A percentile compares a stretch with the other conserved stretches of the same genome.
These are phyloP conservation scores for Bacterosira constricta DNA, from an alignment of 108 stramenopile genomes.

Conservation along the genomic window DNA sequence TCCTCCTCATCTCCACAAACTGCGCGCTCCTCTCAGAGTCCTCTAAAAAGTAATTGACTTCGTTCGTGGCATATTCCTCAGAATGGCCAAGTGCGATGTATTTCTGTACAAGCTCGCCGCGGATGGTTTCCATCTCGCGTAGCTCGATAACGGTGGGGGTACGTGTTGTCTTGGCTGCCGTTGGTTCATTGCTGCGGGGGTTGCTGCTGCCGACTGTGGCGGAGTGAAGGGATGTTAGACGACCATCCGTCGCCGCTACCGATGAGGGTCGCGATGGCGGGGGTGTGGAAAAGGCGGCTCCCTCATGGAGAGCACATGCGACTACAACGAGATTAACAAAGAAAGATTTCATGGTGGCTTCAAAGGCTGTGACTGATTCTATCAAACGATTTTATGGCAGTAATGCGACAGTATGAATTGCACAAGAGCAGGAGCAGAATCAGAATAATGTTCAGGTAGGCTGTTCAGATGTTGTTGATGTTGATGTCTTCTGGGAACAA, in stretches of 20 bases:
- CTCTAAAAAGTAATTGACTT: constrained; percentile 48
- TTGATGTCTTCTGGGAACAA: too few species aligned
- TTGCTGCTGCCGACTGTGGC: constrained; percentile 36
- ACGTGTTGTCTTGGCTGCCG: constrained; percentile 8
- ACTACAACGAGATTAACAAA: background rate
- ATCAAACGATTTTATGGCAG: too few species aligned
- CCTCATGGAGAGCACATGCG: constrained; percentile 1
- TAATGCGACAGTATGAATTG: too few species aligned
- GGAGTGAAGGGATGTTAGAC: constrained; percentile 19
- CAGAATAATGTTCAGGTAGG: too few species aligned
- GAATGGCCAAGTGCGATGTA: constrained; percentile 43
- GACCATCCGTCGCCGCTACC: background rate
- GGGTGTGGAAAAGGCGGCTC: background rate
- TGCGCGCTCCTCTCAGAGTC: constrained; percentile 43
- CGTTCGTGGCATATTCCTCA: constrained; percentile 40
- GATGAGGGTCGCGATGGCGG: background rate
- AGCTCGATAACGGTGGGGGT: constrained; percentile 35
- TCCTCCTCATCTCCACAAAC: constrained; percentile 50
- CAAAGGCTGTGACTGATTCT: too few species aligned
- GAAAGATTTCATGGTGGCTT: constrained; percentile 1
- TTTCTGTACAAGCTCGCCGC: constrained; percentile 45
- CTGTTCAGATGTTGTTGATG: too few species aligned
- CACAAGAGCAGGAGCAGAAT: too few species aligned
- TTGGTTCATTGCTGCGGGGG: constrained; percentile 18
- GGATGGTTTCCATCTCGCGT: constrained; percentile 40